Evolutionary conservation across 2,329 filamentous ascomycete genomes (phyloP).

Genomic region (Fusarium sp.): DNA sequence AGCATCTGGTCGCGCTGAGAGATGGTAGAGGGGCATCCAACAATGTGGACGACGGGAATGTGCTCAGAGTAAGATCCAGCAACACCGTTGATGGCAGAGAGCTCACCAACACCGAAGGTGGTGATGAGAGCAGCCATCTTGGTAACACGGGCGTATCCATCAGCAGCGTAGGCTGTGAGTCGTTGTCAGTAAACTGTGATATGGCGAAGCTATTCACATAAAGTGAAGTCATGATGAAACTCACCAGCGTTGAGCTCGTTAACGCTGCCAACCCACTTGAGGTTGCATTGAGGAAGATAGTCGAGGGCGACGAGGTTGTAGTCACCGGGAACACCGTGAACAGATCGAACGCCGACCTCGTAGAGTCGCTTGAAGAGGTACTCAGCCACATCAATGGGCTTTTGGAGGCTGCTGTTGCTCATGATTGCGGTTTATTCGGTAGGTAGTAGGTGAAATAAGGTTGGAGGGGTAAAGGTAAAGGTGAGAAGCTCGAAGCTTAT

Average conservation of each 20-base stretch:
- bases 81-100: slow-evolving; percentile 79
- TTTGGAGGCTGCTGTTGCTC: slow-evolving; percentile 51
- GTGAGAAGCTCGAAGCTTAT: slow-evolving; percentile 19
- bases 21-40: slow-evolving; percentile 62
- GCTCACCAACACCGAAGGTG: slow-evolving; percentile 79
- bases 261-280: slow-evolving; percentile 75
- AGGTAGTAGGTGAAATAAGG: slow-evolving; percentile 5
- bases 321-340: slow-evolving; percentile 78
- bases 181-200: slow-evolving; percentile 26
- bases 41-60: slow-evolving; percentile 77
- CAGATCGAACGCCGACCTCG: slow-evolving; percentile 71
- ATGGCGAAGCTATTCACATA: background rate
- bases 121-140: slow-evolving; percentile 77
- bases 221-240: slow-evolving; percentile 43
- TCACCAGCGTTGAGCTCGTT: slow-evolving; percentile 79
- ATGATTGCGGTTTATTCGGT: slow-evolving; percentile 26
- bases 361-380: slow-evolving; percentile 74
- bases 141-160: slow-evolving; percentile 80
- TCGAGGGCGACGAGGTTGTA: slow-evolving; percentile 78
- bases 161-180: slow-evolving; percentile 75
- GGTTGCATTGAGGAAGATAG: slow-evolving; percentile 67
- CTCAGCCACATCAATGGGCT: slow-evolving; percentile 70
- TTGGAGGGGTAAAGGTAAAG: slow-evolving; percentile 10
- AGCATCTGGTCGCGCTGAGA: slow-evolving; percentile 62
- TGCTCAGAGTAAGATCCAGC: slow-evolving; percentile 80